phyloP scores from a whole-genome alignment of 1,284 basidiomycete genomes.

The Papiliotrema laurentii region DNA sequence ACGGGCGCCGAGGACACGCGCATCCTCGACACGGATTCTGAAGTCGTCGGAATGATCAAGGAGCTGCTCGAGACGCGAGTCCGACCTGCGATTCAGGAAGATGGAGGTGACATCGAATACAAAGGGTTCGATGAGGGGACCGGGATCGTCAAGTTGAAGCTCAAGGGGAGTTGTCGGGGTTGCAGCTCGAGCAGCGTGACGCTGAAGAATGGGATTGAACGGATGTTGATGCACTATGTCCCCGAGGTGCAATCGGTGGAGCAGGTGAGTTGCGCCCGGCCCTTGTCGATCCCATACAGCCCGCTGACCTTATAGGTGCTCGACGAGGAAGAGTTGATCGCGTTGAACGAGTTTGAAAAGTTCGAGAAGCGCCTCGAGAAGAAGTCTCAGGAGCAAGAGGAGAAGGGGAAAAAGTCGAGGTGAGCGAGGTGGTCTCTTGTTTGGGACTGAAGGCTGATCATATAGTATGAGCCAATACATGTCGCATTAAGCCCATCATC shows the following conservation, averaged over 20 bases:
- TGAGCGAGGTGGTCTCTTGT: constrained; percentile 16
- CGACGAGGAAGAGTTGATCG: constrained; percentile 84
- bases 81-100: constrained; percentile 84
- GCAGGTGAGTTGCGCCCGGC: constrained; percentile 61
- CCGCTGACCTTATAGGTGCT: constrained; percentile 59
- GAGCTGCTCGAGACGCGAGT: constrained; percentile 93
- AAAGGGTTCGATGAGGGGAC: constrained; percentile 53
- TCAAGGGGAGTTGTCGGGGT: constrained; percentile 95
- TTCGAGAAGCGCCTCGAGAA: constrained; percentile 71
- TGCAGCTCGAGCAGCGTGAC: constrained; percentile 92
- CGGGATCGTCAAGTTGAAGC: constrained; percentile 65
- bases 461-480: constrained; percentile 44
- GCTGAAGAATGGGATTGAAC: constrained; percentile 90
- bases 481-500: constrained; percentile 38
- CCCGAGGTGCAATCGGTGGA: constrained; percentile 97
- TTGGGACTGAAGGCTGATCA: constrained; percentile 3
- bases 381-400: constrained; percentile 41
- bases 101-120: constrained; percentile 55
- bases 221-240: constrained; percentile 99
- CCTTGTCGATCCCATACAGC: neutral
- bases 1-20: constrained; percentile 86
- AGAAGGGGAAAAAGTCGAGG: constrained; percentile 24
- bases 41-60: constrained; percentile 98
- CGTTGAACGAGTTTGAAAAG: constrained; percentile 85
- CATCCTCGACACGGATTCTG: constrained; percentile 93